Evolutionary conservation across 1,139 yeast genomes (phyloP).

Genomic region (Candida anutae): DNA sequence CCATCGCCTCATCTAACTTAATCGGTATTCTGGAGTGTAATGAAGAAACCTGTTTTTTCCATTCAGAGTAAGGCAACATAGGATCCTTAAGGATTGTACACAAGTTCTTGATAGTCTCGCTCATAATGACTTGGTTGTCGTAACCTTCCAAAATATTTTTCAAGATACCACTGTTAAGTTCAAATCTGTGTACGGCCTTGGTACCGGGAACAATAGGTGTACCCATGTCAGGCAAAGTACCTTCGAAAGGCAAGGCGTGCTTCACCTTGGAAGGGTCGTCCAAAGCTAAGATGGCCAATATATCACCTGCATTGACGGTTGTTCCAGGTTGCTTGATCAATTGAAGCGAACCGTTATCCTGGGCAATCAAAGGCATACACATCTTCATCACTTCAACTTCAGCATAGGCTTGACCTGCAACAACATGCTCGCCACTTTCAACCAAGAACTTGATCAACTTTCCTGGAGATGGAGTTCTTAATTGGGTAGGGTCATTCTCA

Average conservation of each 20-base stretch:
- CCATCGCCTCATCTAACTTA: constrained; percentile 62
- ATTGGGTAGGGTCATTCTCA: constrained; percentile 97
- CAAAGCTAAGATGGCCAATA: constrained; percentile 84
- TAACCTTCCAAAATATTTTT: constrained; percentile 79
- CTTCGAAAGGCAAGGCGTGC: constrained; percentile 93
- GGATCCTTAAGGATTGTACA: constrained; percentile 68
- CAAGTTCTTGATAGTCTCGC: constrained; percentile 65
- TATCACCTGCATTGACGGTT: constrained; percentile 92
- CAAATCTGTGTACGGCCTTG: constrained; percentile 74
- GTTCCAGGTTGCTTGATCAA: constrained; percentile 97
- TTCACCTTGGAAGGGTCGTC: constrained; percentile 97
- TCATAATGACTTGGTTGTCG: constrained; percentile 93
- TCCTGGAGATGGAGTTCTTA: constrained; percentile 98
- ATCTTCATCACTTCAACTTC: constrained; percentile 99
- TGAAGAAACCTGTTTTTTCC: constrained; percentile 82
- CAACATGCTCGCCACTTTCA: constrained; percentile 90
- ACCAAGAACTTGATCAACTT: constrained; percentile 88
- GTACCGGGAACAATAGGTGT: constrained; percentile 76
- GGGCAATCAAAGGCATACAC: constrained; percentile 90
- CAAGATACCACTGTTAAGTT: constrained; percentile 50
- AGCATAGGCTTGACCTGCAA: constrained; percentile 90
- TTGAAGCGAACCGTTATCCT: constrained; percentile 89
- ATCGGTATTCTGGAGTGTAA: constrained; percentile 83
- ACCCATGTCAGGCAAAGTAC: constrained; percentile 85
- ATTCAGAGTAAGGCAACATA: constrained; percentile 86